phyloP scores from a whole-genome alignment of 2,329 filamentous ascomycete genomes.

The Aspergillus tamarii region DNA sequence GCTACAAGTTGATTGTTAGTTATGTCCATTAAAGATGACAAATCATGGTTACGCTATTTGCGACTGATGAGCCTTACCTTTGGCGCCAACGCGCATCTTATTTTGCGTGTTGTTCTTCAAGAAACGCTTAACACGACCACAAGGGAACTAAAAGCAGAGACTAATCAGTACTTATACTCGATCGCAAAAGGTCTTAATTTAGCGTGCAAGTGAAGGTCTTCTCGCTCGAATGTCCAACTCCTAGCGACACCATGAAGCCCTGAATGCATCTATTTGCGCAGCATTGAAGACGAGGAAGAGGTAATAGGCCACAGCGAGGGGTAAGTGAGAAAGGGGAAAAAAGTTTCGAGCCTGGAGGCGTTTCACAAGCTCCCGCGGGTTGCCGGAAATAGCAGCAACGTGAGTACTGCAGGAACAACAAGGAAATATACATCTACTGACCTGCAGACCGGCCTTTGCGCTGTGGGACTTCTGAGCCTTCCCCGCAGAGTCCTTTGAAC shows the following conservation, averaged over 20 bases:
- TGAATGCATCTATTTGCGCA: background rate
- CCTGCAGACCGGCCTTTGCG: slow-evolving; percentile 91
- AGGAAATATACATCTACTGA: slow-evolving; percentile 55
- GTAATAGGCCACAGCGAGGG: background rate
- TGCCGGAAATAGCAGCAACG: background rate
- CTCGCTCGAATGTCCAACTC: background rate
- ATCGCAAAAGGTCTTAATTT: background rate
- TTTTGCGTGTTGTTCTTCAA: slow-evolving; percentile 99
- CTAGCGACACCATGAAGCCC: background rate
- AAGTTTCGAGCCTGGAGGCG: background rate
- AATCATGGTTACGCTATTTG: background rate
- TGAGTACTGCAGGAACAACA: background rate
- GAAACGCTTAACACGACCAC: slow-evolving; percentile 99
- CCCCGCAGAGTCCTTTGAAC: slow-evolving; percentile 78
- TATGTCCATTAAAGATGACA: background rate
- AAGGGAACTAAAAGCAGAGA: slow-evolving; percentile 74
- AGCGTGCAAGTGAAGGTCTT: background rate
- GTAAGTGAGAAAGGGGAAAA: background rate
- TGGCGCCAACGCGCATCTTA: slow-evolving; percentile 99
- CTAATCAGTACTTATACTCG: slow-evolving; percentile 6
- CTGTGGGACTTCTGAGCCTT: slow-evolving; percentile 94
- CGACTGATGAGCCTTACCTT: slow-evolving; percentile 53
- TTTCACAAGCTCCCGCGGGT: background rate
- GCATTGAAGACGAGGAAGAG: background rate
- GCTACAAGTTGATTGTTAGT: slow-evolving; percentile 52